Percentiles rank a stretch among this genome's conserved stretches.
Conservation (phyloP, 1,284 basidiomycete species). For the Earliella scabrosa region DNA sequence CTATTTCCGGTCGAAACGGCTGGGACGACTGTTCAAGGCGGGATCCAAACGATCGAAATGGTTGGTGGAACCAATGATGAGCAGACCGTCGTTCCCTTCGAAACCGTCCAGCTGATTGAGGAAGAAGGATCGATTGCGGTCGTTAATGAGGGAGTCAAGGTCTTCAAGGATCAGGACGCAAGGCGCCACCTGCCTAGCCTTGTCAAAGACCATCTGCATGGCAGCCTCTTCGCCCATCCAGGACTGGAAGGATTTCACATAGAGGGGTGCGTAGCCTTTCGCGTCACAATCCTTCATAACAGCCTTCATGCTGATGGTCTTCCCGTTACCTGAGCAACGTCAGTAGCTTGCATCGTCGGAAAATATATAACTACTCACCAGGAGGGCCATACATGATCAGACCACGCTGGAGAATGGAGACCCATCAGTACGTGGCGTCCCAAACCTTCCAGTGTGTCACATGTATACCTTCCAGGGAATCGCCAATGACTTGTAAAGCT, state of each 20-base stretch:
- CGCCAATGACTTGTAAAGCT: conserved; percentile 69
- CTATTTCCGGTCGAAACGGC: conserved; percentile 87
- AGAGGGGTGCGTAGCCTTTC: conserved; percentile 67
- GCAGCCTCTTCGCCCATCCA: conserved; percentile 69
- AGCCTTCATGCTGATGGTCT: conserved; percentile 81
- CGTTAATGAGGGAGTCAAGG: conserved; percentile 79
- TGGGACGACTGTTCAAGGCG: conserved; percentile 74
- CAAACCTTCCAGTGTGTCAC: no score
- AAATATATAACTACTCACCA: conserved; percentile 41
- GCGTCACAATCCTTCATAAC: conserved; percentile 71
- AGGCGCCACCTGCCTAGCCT: conserved; percentile 69
- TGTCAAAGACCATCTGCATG: conserved; percentile 66
- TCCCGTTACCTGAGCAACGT: conserved; percentile 67
- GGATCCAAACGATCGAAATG: conserved; percentile 81
- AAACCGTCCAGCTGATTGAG: conserved; percentile 82
- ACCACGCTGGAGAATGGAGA: conserved; percentile 56
- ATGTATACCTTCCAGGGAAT: conserved; percentile 88
- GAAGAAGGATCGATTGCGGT: conserved; percentile 82
- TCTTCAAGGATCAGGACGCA: conserved; percentile 83
- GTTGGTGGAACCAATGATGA: conserved; percentile 83
- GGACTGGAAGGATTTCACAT: conserved; percentile 75
- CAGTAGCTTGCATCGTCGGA: not conserved
- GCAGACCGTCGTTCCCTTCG: conserved; percentile 75
- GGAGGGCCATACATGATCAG: conserved; percentile 77
- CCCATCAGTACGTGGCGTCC: not conserved